phyloP scores from a whole-genome alignment of 768 basidiomycete genomes.

The Austroboletus eburneus region DNA sequence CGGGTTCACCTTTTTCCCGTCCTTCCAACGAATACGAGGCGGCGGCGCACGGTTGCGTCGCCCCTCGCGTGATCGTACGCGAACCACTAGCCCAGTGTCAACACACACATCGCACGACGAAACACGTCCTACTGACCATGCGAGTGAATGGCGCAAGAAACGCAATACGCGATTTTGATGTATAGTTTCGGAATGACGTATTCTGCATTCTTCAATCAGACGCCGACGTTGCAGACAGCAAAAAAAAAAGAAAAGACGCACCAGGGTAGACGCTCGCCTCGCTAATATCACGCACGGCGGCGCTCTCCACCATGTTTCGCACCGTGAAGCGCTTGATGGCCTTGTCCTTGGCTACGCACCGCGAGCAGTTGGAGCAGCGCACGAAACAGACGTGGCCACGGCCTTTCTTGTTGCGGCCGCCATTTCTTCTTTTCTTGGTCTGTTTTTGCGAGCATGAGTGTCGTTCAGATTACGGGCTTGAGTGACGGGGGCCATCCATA shows the following conservation, averaged over 20 bases:
- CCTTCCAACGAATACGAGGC: slow-evolving; percentile 92
- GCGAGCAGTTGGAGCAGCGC: slow-evolving; percentile 99
- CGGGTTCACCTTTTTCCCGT: slow-evolving; percentile 93
- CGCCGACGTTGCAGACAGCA: neutral
- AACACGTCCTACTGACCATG: slow-evolving; percentile 60
- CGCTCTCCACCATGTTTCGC: slow-evolving; percentile 99
- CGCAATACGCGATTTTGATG: slow-evolving; percentile 98
- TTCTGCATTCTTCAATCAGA: slow-evolving; percentile 44
- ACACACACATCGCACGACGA: neutral
- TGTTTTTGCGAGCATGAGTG: slow-evolving; percentile 27
- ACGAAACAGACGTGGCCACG: slow-evolving; percentile 94
- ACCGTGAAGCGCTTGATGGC: slow-evolving; percentile 99
- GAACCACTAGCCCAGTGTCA: slow-evolving; percentile 63
- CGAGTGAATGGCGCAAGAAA: slow-evolving; percentile 98
- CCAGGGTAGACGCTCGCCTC: slow-evolving; percentile 93
- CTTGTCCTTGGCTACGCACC: slow-evolving; percentile 98
- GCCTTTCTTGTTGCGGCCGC: slow-evolving; percentile 98
- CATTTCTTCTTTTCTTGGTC: slow-evolving; percentile 99
- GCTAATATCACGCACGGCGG: slow-evolving; percentile 94
- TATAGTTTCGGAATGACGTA: slow-evolving; percentile 96
- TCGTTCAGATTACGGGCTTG: neutral
- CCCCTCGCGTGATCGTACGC: slow-evolving; percentile 93
- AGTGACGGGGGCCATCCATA: slow-evolving; percentile 11
- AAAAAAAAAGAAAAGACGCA: slow-evolving; percentile 32
- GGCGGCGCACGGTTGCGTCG: slow-evolving; percentile 98